phyloP scores from a whole-genome alignment of 805 yeast species.

The Cyberlindnera amylophila region DNA sequence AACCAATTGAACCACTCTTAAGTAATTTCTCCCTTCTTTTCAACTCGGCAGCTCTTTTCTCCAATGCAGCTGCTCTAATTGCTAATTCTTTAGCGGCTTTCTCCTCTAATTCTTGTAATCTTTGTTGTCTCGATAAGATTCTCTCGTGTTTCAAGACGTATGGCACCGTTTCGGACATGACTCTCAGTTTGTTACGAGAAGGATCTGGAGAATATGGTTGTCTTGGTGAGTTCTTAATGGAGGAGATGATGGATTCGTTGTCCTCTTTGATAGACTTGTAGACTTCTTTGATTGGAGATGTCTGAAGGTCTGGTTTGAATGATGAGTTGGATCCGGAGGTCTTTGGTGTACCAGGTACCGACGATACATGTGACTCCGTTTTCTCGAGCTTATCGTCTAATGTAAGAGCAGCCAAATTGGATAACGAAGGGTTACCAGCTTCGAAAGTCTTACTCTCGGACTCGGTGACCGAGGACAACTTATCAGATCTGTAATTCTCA shows the following conservation, averaged over 20 bases:
- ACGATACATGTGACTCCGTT: neutral
- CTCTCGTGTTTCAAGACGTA: slow-evolving; percentile 76
- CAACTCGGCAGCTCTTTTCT: slow-evolving; percentile 61
- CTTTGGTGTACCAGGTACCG: slow-evolving; percentile 18
- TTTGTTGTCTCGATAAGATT: slow-evolving; percentile 69
- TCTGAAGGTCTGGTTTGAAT: slow-evolving; percentile 21
- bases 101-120: slow-evolving; percentile 74
- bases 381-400: slow-evolving; percentile 9
- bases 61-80: slow-evolving; percentile 69
- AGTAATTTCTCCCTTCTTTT: slow-evolving; percentile 60
- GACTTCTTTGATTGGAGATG: slow-evolving; percentile 37
- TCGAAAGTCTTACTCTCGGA: slow-evolving; percentile 9
- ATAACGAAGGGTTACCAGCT: slow-evolving; percentile 52
- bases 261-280: slow-evolving; percentile 34
- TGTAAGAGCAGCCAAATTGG: slow-evolving; percentile 53
- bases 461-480: slow-evolving; percentile 55
- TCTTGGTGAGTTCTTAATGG: slow-evolving; percentile 35
- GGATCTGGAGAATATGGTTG: slow-evolving; percentile 31
- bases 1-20: slow-evolving; percentile 27
- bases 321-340: slow-evolving; percentile 6
- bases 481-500: slow-evolving; percentile 77
- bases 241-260: slow-evolving; percentile 35
- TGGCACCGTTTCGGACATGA: slow-evolving; percentile 82
- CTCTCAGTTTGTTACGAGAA: slow-evolving; percentile 63
- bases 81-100: slow-evolving; percentile 73